Evolutionary conservation across 2,329 filamentous ascomycete genomes (phyloP), one percentile per base, ranked within the genome.

Genomic region (Daldinia sp.): DNA sequence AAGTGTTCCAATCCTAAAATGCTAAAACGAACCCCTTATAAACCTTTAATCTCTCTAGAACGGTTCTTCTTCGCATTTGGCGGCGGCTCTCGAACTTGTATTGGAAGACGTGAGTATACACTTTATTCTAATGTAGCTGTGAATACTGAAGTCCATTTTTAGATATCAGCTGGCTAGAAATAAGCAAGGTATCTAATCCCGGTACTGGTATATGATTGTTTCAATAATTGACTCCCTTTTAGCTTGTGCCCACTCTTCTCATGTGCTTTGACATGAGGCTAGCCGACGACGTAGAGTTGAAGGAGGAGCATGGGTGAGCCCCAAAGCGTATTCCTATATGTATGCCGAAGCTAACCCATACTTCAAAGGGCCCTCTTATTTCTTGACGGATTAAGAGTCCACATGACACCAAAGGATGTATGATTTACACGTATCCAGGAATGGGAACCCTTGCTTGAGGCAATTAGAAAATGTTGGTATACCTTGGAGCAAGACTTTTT

Each of bases 131-230:
- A 7, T 4, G 23, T 28, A 3, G 20, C 12, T 15, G 26, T 28
- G 44, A 48, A 48, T 9, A 15, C 23, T 28, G 6, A 48, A 15
- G 28, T n/a, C 13, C 12, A 13, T 28, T 46, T 48, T 48, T 33
- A 51, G 46, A 51, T 33, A 51, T 51, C 1, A 51, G 46, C 46
- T 51, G 46, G 46, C 46, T 51, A 6, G 46, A 51, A 33, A 51
- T 33, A 2, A 33, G 46, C 46, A 51, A 51, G 46, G 46, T 51
- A 51, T 51, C 3, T 18, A 9, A 9, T 9, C 7, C 33, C 9
- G 6, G 15, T 1, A 51, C 6, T 4, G 13, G 10, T 51, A 33
- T 33, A n/a, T 33, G 3, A 6, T 18, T 10, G 6, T 33, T 18
- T 6, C 15, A 33, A 4, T 33, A 18, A 7, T 12, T 51, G 15